Evolutionary conservation across 164 flowering plant genomes (phyloP).

Genomic region (Malania oleifera): DNA sequence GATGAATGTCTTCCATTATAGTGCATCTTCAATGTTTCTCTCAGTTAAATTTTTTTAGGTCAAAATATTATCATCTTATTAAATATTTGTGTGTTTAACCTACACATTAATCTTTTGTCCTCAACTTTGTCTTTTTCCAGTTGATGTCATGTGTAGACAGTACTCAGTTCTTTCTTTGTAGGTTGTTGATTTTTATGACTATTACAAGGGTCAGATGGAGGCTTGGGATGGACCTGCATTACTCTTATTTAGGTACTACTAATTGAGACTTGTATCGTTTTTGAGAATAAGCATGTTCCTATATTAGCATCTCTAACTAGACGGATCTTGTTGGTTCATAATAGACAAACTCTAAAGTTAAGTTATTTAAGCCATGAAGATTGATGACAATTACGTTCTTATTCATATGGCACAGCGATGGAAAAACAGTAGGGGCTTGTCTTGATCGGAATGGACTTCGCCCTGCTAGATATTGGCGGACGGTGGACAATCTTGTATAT

Average conservation of each 20-base stretch:
- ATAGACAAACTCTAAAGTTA: neutral
- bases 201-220: slow-evolving; percentile 99
- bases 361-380: neutral
- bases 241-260: slow-evolving; percentile 81
- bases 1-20: no score
- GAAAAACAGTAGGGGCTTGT: slow-evolving; percentile 97
- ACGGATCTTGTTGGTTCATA: neutral
- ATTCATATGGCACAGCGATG: slow-evolving; percentile 63
- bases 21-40: no score
- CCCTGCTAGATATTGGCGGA: slow-evolving; percentile 99
- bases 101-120: neutral
- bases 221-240: slow-evolving; percentile 99
- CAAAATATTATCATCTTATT: no score
- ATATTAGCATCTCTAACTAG: neutral
- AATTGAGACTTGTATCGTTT: neutral
- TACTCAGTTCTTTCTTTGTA: slow-evolving; percentile 18
- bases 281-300: neutral
- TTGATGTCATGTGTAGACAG: neutral
- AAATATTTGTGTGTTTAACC: neutral
- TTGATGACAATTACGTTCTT: no score
- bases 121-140: neutral
- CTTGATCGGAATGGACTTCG: slow-evolving; percentile 99
- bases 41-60: neutral
- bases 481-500: slow-evolving; percentile 88
- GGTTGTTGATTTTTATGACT: slow-evolving; percentile 93